phyloP scores from a whole-genome alignment of 345 rosid species.

The Geranium brycei region DNA sequence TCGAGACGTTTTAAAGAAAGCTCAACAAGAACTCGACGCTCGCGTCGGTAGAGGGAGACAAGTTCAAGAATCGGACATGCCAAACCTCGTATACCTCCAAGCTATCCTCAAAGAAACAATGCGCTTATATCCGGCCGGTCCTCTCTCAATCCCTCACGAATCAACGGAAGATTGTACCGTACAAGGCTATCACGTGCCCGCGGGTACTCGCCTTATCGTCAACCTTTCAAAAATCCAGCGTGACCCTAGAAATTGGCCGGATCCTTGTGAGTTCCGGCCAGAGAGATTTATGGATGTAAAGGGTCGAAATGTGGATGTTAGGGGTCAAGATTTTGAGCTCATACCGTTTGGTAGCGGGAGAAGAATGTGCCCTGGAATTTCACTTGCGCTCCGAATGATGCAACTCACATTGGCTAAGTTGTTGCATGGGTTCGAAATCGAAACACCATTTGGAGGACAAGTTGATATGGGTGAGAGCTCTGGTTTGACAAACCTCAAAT shows the following conservation, averaged over 20 bases:
- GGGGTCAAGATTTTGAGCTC: constrained; percentile 15
- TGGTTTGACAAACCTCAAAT: constrained; percentile 11
- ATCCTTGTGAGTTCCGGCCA: constrained; percentile 14
- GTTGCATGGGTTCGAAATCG: constrained; percentile 11
- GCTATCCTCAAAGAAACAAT: constrained; percentile 14
- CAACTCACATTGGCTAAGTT: constrained; percentile 14
- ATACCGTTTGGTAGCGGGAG: constrained; percentile 21
- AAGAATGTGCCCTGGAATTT: constrained; percentile 9
- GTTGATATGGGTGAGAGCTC: constrained; percentile 14
- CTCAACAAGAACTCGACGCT: constrained; percentile 13
- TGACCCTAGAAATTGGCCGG: constrained; percentile 14
- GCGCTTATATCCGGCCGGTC: constrained; percentile 4
- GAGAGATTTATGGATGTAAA: constrained; percentile 14
- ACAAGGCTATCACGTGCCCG: constrained; percentile 13
- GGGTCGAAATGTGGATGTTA: constrained; percentile 8
- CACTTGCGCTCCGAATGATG: constrained; percentile 12
- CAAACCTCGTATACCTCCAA: constrained; percentile 13
- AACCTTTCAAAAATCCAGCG: constrained; percentile 19
- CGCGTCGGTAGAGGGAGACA: constrained; percentile 12
- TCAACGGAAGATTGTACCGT: constrained; percentile 15
- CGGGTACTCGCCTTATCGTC: constrained; percentile 12
- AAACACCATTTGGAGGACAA: not conserved
- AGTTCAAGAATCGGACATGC: constrained; percentile 6
- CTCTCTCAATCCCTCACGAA: constrained; percentile 6
- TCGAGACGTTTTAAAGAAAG: constrained; percentile 5